Conservation (phyloP, 164 flowering plant genomes). For the Berberis vulgaris region DNA sequence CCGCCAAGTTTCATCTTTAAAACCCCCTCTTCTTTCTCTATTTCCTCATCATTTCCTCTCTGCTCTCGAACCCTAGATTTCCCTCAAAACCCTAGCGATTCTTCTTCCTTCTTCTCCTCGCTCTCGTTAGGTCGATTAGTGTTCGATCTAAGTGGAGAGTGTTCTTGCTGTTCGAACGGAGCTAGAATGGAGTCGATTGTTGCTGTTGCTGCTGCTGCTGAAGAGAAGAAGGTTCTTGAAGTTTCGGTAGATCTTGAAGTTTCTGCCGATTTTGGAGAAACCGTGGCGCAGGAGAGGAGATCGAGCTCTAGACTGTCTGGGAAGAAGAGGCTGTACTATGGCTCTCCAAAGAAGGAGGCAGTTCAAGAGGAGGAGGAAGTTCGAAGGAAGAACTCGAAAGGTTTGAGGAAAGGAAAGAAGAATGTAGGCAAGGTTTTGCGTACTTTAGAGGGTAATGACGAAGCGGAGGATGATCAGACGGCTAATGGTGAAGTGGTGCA, state of each 20-base stretch:
- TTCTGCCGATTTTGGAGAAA: neutral
- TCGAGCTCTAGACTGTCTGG: slow-evolving; percentile 2
- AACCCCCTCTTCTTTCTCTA: too few relatives aligned
- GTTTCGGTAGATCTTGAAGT: neutral
- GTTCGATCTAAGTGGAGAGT: too few relatives aligned
- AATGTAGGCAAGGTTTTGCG: neutral
- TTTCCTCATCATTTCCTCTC: too few relatives aligned
- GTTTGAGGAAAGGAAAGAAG: neutral
- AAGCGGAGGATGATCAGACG: neutral
- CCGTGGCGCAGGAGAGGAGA: slow-evolving; percentile 2
- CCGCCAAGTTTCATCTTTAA: too few relatives aligned
- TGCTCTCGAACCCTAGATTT: too few relatives aligned
- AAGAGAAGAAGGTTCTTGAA: neutral
- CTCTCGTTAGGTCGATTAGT: too few relatives aligned
- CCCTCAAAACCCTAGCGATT: too few relatives aligned
- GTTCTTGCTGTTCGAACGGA: too few relatives aligned
- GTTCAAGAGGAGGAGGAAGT: neutral
- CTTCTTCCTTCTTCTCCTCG: too few relatives aligned
- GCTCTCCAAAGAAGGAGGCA: neutral
- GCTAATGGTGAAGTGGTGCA: neutral
- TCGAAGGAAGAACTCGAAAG: neutral
- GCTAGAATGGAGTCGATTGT: too few relatives aligned
- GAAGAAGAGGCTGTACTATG: neutral
- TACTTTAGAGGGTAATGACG: neutral
- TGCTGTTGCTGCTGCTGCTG: neutral